Evolutionary conservation across 768 basidiomycete species (phyloP), one percentile per base, ranked within the genome.

Genomic region (Clavulina sp.): DNA sequence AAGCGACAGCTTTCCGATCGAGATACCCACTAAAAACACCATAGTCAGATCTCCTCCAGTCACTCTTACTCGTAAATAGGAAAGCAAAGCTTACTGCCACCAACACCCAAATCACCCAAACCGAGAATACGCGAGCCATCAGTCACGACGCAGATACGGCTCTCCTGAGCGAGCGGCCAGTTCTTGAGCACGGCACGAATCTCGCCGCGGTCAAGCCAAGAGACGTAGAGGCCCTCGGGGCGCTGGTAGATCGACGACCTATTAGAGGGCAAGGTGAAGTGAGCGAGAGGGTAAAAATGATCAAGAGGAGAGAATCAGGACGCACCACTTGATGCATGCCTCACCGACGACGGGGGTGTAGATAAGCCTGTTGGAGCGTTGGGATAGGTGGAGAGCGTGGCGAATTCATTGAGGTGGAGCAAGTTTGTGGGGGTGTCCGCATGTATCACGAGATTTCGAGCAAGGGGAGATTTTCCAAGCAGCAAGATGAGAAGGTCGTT

Each of bases 321-420:
- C 9, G 19, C 34, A 89, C 61, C 88, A 91, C 52, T 81, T 80
- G 57, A 85, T 62, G 61, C 87, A 91, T 2, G 88, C 89, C 59
- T 92, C 86, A 24, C 89, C 89, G 28, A 93, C 87, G 13, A 84
- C 87, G 0, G 89, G 89, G 0, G 89, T 93, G 63, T 92, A 93
- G 34, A 38, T 38, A 9, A 38, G 19, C 34, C n/a, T n/a, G n/a
- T n/a, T n/a, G n/a, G n/a, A n/a, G n/a, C n/a, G n/a, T n/a, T n/a
- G n/a, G n/a, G n/a, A n/a, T n/a, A n/a, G n/a, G n/a, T n/a, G n/a
- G n/a, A n/a, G n/a, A n/a, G n/a, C n/a, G n/a, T n/a, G n/a, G n/a
- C 71, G 38, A 50, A 80, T 79, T 71, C 3, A 83, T 84, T 3
- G 85, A 84, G 0, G 85, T 91, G 57, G 88, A 89, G 51, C 88